Base-by-base conservation (phyloP, 805 yeast species). In the Nakazawaea peltata region DNA sequence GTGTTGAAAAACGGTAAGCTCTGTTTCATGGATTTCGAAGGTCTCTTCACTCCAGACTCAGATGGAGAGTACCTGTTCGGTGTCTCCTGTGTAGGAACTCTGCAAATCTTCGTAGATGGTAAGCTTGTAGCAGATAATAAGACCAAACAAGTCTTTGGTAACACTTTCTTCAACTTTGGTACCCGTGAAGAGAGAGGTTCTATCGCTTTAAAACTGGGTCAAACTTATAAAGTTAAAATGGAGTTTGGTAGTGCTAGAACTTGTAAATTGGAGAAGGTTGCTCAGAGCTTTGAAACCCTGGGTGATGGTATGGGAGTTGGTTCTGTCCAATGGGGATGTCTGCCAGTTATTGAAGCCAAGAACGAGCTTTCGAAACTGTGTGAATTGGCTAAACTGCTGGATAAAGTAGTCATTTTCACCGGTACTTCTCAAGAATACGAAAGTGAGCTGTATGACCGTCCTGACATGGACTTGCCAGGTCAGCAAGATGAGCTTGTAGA, bases 361-460 rank as follows among this genome's bases (percentile, higher is more conserved):
- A 54, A 43, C 19, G 62, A 56, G 41, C 57, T 69, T 28, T 34
- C 39, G 2, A 46, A 51, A 17, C 80, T 82, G 7, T 70, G 59
- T 11, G 65, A 55, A 11, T 37, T 68, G 26, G 82, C 83, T 26
- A 59, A 62, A 42, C 23, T 46, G 1, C 74, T 54, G 15, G 81
- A 76, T 43, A 72, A 71, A 48, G 79, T 73, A 14, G 51, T 75
- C 16, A 45, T 76, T 28, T 51, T 63, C 37, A 57, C 69, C 35
- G 82, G 83, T 25, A 57, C 72, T 39, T 64, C 69, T 42, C 56
- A 56, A 22, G 79, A 73, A 27, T 74, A 72, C 67, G 82, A 77
- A 50, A 55, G 71, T 19, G 82, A 77, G 50, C 78, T 81, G 25
- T 65, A 57, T 42, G 83, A 76, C 49, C 57, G 81, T 46, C 47